Conservation (phyloP, 352 stramenopile species). For the Globisporangium nagaii region DNA sequence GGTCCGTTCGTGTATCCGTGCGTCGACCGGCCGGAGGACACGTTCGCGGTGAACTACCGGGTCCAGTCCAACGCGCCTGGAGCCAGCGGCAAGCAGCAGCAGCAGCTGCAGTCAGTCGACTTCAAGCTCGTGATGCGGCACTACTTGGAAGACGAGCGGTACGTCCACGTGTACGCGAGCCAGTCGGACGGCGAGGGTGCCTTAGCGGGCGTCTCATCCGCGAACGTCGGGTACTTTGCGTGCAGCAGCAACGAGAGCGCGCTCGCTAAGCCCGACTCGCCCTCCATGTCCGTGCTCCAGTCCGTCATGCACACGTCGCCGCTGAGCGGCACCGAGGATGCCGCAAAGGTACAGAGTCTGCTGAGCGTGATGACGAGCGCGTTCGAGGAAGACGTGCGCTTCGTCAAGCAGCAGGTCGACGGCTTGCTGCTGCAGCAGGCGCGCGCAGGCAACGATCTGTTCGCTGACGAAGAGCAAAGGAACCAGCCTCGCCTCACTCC, state of each 20-base stretch:
- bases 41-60: slow-evolving; percentile 1
- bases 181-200: slow-evolving; percentile 28
- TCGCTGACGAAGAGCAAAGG: too few relatives aligned
- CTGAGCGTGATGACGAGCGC: not conserved
- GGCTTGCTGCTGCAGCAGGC: not conserved
- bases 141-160: slow-evolving; percentile 23
- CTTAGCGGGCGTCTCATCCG: slow-evolving; percentile 17
- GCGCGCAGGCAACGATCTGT: not conserved
- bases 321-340: not conserved
- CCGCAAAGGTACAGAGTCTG: not conserved
- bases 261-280: not conserved
- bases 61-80: not conserved
- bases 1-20: not conserved
- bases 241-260: not conserved
- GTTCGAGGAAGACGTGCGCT: slow-evolving; percentile 2
- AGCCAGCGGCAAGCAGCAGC: not conserved
- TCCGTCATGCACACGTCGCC: slow-evolving; percentile 4
- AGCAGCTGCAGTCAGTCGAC: slow-evolving; percentile 1
- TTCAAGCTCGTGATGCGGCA: slow-evolving; percentile 29
- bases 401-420: not conserved
- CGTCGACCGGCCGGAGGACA: not conserved
- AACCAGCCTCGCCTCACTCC: too few relatives aligned
- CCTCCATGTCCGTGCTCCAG: not conserved
- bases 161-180: slow-evolving; percentile 26
- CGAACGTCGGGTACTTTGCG: slow-evolving; percentile 23